Evolutionary conservation across 179 eudicot species (phyloP), one percentile per base, ranked within the genome.

Genomic region (Corrigiola litoralis): DNA sequence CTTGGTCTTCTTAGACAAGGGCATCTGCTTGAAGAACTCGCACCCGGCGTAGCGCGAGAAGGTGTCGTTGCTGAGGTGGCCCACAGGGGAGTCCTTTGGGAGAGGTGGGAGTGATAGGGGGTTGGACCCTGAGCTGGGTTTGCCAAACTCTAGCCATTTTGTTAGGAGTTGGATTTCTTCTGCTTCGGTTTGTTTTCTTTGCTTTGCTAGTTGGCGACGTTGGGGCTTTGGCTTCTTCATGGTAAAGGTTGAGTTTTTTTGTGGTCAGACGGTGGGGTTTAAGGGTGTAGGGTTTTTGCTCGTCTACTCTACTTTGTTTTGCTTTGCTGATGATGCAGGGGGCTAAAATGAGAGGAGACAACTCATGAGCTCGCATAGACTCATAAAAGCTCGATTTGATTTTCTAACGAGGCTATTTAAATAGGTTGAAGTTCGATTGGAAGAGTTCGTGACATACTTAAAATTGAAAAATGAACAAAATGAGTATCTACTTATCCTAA

Each of bases 121-220:
- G 73, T 90, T 92, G 6, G 89, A 76, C 13, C 97, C 98, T 33
- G 89, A 63, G 8, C 76, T 78, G 18, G 97, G 96, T 50, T 76
- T 80, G 9, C 83, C 80, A 10, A 52, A 86, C 34, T 81, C 77
- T 18, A 87, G 67, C 99, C 99, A 94, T 40, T 79, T 53, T 50
- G 81, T 74, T n/a, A 94, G 86, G 40, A 77, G 46, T 61, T 86
- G 66, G 75, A 90, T 90, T 57, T 92, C 92, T 48, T 82, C 77
- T 13, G 61, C 18, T 72, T 94, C 94, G 3, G 79, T 54, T 17
- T 37, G 65, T 0, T 90, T 85, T 4, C 64, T 69, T 66, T 83
- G 81, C 23, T 76, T 61, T 52, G 81, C 82, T 17, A 71, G 44
- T 64, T 63, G 58, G 1, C 65, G 72, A 33, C 72, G 46, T 21